These are phyloP conservation scores for Pythium pectinolyticum DNA, from an alignment of 352 stramenopile species.

Conservation along the genomic window DNA sequence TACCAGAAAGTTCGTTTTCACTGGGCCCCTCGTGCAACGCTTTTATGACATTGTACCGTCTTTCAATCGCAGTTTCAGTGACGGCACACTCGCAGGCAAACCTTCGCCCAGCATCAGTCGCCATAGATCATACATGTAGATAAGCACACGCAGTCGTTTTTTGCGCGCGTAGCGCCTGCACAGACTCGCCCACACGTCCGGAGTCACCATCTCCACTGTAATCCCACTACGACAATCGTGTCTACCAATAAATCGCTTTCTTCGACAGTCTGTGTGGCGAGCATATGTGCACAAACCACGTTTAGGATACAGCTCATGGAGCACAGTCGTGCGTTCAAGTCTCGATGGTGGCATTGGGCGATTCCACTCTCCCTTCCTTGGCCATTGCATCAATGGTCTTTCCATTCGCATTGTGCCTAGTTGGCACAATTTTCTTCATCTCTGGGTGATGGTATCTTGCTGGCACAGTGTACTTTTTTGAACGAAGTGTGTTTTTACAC, in stretches of 20 bases:
- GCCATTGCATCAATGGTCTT: too few species aligned
- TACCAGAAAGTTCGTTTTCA: slow-evolving; percentile 22
- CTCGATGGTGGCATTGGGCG: too few species aligned
- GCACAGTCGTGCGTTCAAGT: too few species aligned
- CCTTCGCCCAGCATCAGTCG: slow-evolving; percentile 22
- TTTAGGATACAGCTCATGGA: too few species aligned
- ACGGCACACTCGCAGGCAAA: slow-evolving; percentile 19
- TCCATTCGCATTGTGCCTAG: too few species aligned
- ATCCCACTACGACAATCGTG: background rate
- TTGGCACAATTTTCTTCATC: too few species aligned
- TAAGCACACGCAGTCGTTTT: background rate
- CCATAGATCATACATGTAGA: slow-evolving; percentile 18
- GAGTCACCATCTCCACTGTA: background rate
- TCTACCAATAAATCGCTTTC: slow-evolving; percentile 8
- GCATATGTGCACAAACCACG: too few species aligned
- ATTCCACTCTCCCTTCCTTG: too few species aligned
- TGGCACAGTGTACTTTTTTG: too few species aligned
- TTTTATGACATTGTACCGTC: slow-evolving; percentile 24
- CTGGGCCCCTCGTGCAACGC: slow-evolving; percentile 17
- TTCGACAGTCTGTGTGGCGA: background rate
- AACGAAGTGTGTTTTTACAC: too few species aligned
- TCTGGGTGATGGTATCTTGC: too few species aligned
- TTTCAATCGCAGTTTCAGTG: slow-evolving; percentile 29
- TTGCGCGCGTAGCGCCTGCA: slow-evolving; percentile 1
- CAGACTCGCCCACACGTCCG: slow-evolving; percentile 1